These are phyloP conservation scores for Penicillium sp. DNA, from an alignment of 2,329 filamentous ascomycete species.

Conservation along the genomic window DNA sequence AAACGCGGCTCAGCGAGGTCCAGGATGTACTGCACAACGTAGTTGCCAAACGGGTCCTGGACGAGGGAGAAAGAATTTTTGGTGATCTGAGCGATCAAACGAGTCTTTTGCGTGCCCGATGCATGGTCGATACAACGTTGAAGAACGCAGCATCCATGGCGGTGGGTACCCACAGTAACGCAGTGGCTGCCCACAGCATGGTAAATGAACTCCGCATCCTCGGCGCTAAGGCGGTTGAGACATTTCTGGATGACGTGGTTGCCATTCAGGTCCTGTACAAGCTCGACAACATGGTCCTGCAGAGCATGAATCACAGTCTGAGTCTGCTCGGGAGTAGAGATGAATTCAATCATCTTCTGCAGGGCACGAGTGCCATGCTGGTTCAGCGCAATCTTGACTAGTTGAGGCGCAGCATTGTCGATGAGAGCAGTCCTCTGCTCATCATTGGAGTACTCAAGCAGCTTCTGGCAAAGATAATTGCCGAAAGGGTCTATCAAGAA, in stretches of 20 bases:
- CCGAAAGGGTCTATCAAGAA: conserved; percentile 74
- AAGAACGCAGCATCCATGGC: conserved; percentile 95
- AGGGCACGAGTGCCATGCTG: conserved; percentile 94
- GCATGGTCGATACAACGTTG: conserved; percentile 98
- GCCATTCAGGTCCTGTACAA: conserved; percentile 96
- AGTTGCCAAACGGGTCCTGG: conserved; percentile 97
- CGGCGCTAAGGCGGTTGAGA: conserved; percentile 82
- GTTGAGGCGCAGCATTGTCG: conserved; percentile 78
- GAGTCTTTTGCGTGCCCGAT: conserved; percentile 80
- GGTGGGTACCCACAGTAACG: conserved; percentile 89
- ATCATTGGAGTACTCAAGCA: conserved; percentile 91
- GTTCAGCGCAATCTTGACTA: conserved; percentile 92
- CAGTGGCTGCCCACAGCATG: conserved; percentile 85
- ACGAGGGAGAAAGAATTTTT: conserved; percentile 83
- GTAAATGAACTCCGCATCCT: conserved; percentile 94
- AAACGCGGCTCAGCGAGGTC: conserved; percentile 85
- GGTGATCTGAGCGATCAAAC: conserved; percentile 83
- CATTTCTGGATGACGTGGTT: conserved; percentile 99
- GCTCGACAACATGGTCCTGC: conserved; percentile 77
- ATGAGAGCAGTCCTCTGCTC: conserved; percentile 92
- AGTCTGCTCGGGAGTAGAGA: conserved; percentile 80
- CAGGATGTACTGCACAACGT: conserved; percentile 97
- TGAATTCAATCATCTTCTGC: conserved; percentile 99
- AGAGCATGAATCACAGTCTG: conserved; percentile 84
- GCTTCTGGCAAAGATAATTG: conserved; percentile 98